Conservation (phyloP, 805 yeast genomes). For the Yarrowia sp. region DNA sequence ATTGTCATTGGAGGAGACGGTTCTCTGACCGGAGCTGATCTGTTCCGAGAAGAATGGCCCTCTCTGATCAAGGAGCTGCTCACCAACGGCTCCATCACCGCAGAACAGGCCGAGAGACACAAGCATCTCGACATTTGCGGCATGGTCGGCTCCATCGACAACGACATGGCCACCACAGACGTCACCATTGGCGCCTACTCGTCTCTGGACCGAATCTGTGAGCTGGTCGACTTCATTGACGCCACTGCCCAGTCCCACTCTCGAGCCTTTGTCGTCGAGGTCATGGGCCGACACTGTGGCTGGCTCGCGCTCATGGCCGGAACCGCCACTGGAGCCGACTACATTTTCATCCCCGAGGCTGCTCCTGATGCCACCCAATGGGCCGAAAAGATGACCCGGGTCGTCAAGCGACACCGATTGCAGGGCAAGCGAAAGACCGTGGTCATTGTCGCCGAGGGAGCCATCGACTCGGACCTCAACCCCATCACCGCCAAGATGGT, state of each 20-base stretch:
- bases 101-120: conserved; percentile 65
- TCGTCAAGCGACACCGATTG: conserved; percentile 78
- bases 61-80: conserved; percentile 76
- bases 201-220: conserved; percentile 89
- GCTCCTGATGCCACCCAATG: conserved; percentile 79
- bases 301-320: conserved; percentile 99
- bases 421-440: conserved; percentile 94
- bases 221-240: conserved; percentile 94
- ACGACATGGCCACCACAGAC: conserved; percentile 97
- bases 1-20: conserved; percentile 99
- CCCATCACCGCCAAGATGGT: conserved; percentile 85
- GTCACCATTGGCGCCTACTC: conserved; percentile 97
- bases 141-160: conserved; percentile 94
- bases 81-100: conserved; percentile 61
- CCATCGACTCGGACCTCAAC: conserved; percentile 78
- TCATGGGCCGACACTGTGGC: conserved; percentile 99
- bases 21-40: conserved; percentile 95
- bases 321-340: conserved; percentile 95
- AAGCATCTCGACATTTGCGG: conserved; percentile 86
- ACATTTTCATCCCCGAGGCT: conserved; percentile 90
- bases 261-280: conserved; percentile 96
- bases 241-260: conserved; percentile 98
- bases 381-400: conserved; percentile 78
- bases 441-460: conserved; percentile 98
- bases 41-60: conserved; percentile 95